Base-by-base conservation (phyloP, 2,329 filamentous ascomycete genomes). In the Diaporthe aspalathi region DNA sequence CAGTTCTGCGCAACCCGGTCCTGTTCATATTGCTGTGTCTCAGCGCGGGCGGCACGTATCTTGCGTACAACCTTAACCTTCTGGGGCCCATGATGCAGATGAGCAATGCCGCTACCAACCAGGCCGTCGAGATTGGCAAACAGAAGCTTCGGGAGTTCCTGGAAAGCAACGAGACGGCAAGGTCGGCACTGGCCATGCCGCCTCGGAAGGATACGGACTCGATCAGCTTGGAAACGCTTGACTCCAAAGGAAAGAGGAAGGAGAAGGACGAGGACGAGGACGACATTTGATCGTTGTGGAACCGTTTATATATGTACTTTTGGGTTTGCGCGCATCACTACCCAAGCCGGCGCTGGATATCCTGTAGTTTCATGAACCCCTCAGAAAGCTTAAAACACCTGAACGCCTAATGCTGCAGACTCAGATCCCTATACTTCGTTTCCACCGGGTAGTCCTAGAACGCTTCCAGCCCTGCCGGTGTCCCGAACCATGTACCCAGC, bases 21-120 rank as follows among this genome's bases (percentile, higher is more conserved):
- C 94, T 98, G 80, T 98, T 98, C 84, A 85, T 99, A 78, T 90
- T 98, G 78, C 86, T 98, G 71, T 90, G 97, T 77, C 82, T 98
- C 66, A 83, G 92, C 52, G 91, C 87, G 14, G 89, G 92, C 67
- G 94, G 89, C 70, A 93, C 92, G 4, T 99, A 98, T 78, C 86
- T 98, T 35, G 96, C 95, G 5, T 98, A 96, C 83, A 95, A 91
- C 43, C 91, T 99, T 75, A 98, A 98, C 80, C 90, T 99, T 20
- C 95, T 97, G 84, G 96, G 96, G 0, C 96, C 96, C 0, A 98
- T 99, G 86, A 86, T 97, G 76, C 94, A 97, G 79, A 98, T 99
- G 94, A 89, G 90, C 75, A 96, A 96, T 76, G 96, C 96, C 17
- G 96, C 96, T 5, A 92, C 90, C 60, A 87, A 88, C 74, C 96